Base-by-base conservation (phyloP, 257 asterid species). In the Thymus mandschuricus region DNA sequence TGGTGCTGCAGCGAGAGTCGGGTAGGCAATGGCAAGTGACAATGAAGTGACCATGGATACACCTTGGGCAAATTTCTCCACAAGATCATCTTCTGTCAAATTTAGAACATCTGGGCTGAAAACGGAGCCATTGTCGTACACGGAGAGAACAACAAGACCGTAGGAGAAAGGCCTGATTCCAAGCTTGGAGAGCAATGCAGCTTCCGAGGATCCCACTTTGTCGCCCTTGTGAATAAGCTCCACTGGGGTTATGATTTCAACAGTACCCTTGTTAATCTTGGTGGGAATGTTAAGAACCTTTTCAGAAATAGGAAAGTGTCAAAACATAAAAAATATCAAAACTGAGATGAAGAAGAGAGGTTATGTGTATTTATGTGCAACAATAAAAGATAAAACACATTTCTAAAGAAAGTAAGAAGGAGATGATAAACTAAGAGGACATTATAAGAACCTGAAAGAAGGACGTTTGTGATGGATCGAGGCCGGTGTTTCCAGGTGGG, bases 191-290 rank as follows among this genome's bases (percentile, higher is more conserved):
- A 94, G 93, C 67, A 94, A 52, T 2, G 99, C 99, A 80, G 99
- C 97, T 71, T 91, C 99, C 15, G 98, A 91, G 38, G 99, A 94
- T 11, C 97, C 97, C 73, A 94, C 99, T 85, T 91, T 94, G 1
- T 91, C 98, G 27, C 99, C 99, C 90, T 95, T 95, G 86, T 77
- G 90, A 81, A 95, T 86, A 27, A 95, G 96, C 78, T 95, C 99
- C 13, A 92, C 99, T 4, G 99, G 99, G 13, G 99, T 95, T 75
- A 95, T 86, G 34, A 95, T 95, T 76, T 95, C 99, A 1, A 95
- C 99, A 31, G 98, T 95, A 38, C 99, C 98, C 90, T 94, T 94
- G 95, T 94, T 94, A 76, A 94, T 94, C 84, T 94, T 94, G 38
- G 99, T 94, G 33, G 99, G 98, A 48, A 95, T 95, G 81, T 95